These are phyloP conservation scores for Trichophyton simii DNA, from an alignment of 2,329 filamentous ascomycete species.

Conservation along the genomic window DNA sequence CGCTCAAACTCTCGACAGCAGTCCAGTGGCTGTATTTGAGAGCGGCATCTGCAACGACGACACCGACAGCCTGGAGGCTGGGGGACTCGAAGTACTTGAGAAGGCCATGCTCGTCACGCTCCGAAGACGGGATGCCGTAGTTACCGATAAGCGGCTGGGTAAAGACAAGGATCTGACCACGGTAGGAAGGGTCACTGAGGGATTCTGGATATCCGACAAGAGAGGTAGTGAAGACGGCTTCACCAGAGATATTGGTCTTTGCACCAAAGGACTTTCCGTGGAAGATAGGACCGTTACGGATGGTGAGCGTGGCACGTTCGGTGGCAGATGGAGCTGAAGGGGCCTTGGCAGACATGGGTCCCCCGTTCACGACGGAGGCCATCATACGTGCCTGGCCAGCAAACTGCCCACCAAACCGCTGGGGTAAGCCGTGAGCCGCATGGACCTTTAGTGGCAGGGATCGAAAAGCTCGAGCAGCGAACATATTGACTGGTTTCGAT, in stretches of 20 bases:
- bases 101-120: conserved; percentile 76
- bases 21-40: conserved; percentile 97
- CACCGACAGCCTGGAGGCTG: conserved; percentile 88
- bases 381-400: conserved; percentile 36
- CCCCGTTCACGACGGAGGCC: conserved; percentile 56
- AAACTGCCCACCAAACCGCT: conserved; percentile 17
- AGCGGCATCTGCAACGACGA: conserved; percentile 91
- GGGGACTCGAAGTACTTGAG: conserved; percentile 98
- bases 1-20: conserved; percentile 78
- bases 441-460: conserved; percentile 37
- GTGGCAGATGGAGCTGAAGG: conserved; percentile 48
- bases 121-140: conserved; percentile 84
- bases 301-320: conserved; percentile 84
- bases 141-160: conserved; percentile 97
- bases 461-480: conserved; percentile 43
- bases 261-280: conserved; percentile 93
- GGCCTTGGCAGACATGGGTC: conserved; percentile 45
- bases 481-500: conserved; percentile 31
- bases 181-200: conserved; percentile 56
- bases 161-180: conserved; percentile 87
- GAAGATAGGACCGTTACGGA: conserved; percentile 91
- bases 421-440: conserved; percentile 31
- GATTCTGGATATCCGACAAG: conserved; percentile 96
- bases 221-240: conserved; percentile 97
- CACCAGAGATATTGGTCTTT: conserved; percentile 90